Conservation (phyloP, 1,284 basidiomycete genomes). For the Singerocomus rubriflavus region DNA sequence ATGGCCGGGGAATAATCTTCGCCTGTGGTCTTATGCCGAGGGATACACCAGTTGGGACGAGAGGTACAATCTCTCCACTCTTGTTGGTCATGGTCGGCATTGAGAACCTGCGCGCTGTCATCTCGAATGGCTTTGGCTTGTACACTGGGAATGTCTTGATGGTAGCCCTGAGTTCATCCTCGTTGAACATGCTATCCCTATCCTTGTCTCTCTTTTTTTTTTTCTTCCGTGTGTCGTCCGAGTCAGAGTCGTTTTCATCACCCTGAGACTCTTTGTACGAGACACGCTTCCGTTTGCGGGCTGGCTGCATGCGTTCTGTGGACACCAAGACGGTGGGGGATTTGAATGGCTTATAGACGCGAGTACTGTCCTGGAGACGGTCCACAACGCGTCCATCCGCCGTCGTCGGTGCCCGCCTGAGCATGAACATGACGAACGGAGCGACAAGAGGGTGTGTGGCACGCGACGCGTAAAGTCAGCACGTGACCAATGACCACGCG, state of each 20-base stretch:
- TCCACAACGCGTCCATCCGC: slow-evolving; percentile 64
- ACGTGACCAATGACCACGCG: slow-evolving; percentile 18
- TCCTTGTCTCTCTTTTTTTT: slow-evolving; percentile 56
- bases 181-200: slow-evolving; percentile 54
- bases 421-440: slow-evolving; percentile 42
- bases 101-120: slow-evolving; percentile 68
- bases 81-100: slow-evolving; percentile 87
- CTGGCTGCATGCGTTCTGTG: slow-evolving; percentile 58
- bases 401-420: slow-evolving; percentile 66
- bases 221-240: slow-evolving; percentile 48
- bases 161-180: slow-evolving; percentile 55
- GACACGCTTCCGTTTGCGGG: slow-evolving; percentile 78
- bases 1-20: slow-evolving; percentile 84
- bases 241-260: slow-evolving; percentile 51
- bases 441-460: neutral
- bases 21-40: slow-evolving; percentile 85
- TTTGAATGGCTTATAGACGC: slow-evolving; percentile 80
- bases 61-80: slow-evolving; percentile 69
- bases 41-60: slow-evolving; percentile 67
- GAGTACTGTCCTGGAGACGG: slow-evolving; percentile 63
- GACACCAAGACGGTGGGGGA: slow-evolving; percentile 53
- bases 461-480: slow-evolving; percentile 4
- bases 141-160: slow-evolving; percentile 81
- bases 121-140: slow-evolving; percentile 76
- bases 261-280: slow-evolving; percentile 67